These are phyloP conservation scores for Apodospora peruviana DNA, from an alignment of 495 filamentous ascomycete species.

Conservation along the genomic window DNA sequence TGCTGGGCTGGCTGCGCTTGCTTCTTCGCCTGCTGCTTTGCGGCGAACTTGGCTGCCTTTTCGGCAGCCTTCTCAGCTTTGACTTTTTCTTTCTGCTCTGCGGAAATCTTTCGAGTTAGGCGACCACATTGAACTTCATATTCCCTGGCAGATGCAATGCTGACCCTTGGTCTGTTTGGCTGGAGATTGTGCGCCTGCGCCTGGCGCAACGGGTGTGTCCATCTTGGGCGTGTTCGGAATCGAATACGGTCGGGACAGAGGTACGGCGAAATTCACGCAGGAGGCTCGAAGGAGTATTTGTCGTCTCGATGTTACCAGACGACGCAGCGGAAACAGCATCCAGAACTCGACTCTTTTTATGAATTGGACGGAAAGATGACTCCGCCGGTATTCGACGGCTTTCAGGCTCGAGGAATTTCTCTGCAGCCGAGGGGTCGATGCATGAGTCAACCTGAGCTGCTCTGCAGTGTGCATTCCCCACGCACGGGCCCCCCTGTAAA, in stretches of 20 bases:
- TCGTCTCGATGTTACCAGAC: conserved; percentile 23
- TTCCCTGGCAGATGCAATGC: conserved; percentile 18
- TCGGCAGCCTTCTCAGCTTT: conserved; percentile 28
- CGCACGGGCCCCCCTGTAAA: background rate
- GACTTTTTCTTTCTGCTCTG: conserved; percentile 25
- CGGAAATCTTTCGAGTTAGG: background rate
- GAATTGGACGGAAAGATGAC: background rate
- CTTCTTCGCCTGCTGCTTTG: conserved; percentile 20
- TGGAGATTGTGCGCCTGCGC: conserved; percentile 7
- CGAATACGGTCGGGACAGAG: conserved; percentile 17
- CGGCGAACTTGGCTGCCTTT: conserved; percentile 32
- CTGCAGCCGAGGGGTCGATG: conserved; percentile 1
- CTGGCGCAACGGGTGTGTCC: conserved; percentile 15
- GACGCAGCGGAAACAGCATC: conserved; percentile 25
- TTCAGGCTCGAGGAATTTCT: background rate
- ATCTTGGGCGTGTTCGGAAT: conserved; percentile 13
- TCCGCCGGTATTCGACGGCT: background rate
- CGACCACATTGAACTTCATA: background rate
- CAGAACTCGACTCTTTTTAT: conserved; percentile 14
- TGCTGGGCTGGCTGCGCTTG: conserved; percentile 1
- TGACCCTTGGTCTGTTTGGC: conserved; percentile 30
- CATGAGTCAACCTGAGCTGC: background rate
- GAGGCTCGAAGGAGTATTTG: conserved; percentile 18
- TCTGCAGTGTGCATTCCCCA: background rate
- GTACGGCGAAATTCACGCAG: conserved; percentile 10